Evolutionary conservation across 805 yeast species (phyloP).

Genomic region (Lachancea mirantina): DNA sequence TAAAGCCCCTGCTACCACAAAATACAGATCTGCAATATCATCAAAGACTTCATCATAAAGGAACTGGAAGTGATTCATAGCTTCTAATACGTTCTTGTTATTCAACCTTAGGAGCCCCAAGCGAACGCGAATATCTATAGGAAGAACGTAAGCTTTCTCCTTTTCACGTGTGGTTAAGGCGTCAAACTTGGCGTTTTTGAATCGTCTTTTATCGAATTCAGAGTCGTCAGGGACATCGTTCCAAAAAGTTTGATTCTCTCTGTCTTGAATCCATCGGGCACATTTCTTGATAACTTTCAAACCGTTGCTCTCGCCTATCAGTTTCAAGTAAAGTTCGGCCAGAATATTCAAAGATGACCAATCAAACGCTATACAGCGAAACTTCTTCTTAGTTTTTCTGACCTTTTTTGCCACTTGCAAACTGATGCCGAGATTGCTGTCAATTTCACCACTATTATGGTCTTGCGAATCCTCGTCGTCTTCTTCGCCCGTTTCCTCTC

Average conservation of each 20-base stretch:
- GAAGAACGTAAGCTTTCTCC: slow-evolving; percentile 43
- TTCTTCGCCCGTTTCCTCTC: slow-evolving; percentile 22
- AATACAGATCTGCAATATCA: slow-evolving; percentile 64
- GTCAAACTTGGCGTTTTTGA: slow-evolving; percentile 39
- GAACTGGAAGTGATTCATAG: slow-evolving; percentile 58
- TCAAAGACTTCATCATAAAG: slow-evolving; percentile 49
- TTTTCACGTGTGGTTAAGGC: slow-evolving; percentile 34
- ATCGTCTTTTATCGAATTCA: slow-evolving; percentile 74
- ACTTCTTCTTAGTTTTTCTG: slow-evolving; percentile 23
- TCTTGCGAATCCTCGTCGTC: slow-evolving; percentile 11
- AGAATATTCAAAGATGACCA: slow-evolving; percentile 88
- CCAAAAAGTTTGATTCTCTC: slow-evolving; percentile 48
- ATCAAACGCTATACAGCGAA: slow-evolving; percentile 50
- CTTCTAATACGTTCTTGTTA: slow-evolving; percentile 58
- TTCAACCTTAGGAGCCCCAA: slow-evolving; percentile 68
- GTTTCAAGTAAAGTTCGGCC: slow-evolving; percentile 65
- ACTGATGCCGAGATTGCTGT: slow-evolving; percentile 23
- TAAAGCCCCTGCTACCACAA: slow-evolving; percentile 68
- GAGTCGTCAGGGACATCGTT: slow-evolving; percentile 52
- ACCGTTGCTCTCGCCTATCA: slow-evolving; percentile 48
- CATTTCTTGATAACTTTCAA: slow-evolving; percentile 59
- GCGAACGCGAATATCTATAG: slow-evolving; percentile 82
- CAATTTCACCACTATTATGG: slow-evolving; percentile 13
- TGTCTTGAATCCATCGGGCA: slow-evolving; percentile 74
- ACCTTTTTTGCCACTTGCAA: too few species aligned